Conservation (phyloP, 208 protist genomes). For the Leishmania guyanensis region DNA sequence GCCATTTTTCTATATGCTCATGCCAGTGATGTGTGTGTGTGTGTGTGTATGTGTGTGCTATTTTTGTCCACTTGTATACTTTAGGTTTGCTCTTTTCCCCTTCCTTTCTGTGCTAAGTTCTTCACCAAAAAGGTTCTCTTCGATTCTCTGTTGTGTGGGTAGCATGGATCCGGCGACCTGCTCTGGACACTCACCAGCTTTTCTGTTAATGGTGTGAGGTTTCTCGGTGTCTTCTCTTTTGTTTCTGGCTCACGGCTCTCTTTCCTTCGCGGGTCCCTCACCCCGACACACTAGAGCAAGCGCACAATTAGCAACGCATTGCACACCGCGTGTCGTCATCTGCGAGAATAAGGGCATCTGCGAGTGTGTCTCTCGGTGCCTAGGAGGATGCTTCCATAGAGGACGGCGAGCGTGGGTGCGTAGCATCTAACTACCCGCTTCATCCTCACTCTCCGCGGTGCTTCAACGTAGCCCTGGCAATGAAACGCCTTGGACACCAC, state of each 20-base stretch:
- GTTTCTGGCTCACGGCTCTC: not conserved
- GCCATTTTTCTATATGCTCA: not conserved
- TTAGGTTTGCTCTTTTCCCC: not conserved
- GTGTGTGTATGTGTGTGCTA: not conserved
- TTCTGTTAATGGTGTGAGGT: not conserved
- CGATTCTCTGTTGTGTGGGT: not conserved
- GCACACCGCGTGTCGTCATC: not conserved
- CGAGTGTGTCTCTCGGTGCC: not conserved
- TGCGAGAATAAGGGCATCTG: not conserved
- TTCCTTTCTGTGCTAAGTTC: not conserved
- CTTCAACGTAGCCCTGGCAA: not conserved
- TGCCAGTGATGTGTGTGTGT: not conserved
- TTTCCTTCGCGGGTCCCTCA: not conserved
- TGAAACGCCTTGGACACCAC: not conserved
- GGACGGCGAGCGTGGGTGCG: not conserved
- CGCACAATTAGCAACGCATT: not conserved
- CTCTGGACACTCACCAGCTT: not conserved
- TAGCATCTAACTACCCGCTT: not conserved
- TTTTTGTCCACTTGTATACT: not conserved
- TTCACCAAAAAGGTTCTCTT: not conserved
- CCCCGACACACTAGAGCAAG: not conserved
- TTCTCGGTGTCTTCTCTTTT: not conserved
- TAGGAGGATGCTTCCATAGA: not conserved
- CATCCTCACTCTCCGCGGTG: not conserved
- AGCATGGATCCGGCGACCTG: not conserved